Conservation (phyloP, 352 stramenopile genomes). For the Phytophthora brassicae region DNA sequence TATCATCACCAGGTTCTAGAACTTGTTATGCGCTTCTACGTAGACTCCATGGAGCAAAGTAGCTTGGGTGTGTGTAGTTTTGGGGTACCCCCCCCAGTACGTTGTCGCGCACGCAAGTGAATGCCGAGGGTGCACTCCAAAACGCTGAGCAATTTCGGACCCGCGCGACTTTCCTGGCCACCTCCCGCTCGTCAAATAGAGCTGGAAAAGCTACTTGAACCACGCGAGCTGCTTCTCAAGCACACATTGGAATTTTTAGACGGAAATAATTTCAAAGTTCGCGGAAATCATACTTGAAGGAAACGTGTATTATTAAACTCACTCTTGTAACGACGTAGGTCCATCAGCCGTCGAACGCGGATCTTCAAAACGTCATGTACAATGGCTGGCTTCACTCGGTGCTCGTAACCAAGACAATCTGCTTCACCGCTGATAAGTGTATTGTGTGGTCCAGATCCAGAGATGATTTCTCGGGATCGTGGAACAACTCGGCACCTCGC, state of each 20-base stretch:
- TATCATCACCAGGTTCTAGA: slow-evolving; percentile 7
- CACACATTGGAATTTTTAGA: slow-evolving; percentile 22
- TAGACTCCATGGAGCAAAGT: no score
- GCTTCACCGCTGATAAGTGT: slow-evolving; percentile 6
- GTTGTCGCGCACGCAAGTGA: background rate
- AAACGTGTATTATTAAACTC: background rate
- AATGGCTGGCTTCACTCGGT: slow-evolving; percentile 5
- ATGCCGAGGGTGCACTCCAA: background rate
- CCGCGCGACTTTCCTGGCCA: background rate
- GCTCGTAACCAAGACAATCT: slow-evolving; percentile 10
- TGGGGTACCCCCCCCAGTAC: slow-evolving; percentile 6
- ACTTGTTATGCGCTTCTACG: no score
- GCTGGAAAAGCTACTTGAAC: slow-evolving; percentile 19
- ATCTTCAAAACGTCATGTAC: background rate
- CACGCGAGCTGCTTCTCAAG: slow-evolving; percentile 25
- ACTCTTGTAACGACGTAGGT: background rate
- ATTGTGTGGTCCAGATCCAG: slow-evolving; percentile 1
- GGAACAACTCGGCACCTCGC: no score
- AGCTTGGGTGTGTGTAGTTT: no score
- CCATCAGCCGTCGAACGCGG: slow-evolving; percentile 1
- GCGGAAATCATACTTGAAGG: no score
- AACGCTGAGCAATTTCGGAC: background rate
- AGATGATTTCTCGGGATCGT: slow-evolving; percentile 18
- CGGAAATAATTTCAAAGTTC: slow-evolving; percentile 5
- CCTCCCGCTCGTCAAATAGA: background rate